These are phyloP conservation scores for Clathrus columnatus DNA, from an alignment of 768 basidiomycete species.

Conservation along the genomic window DNA sequence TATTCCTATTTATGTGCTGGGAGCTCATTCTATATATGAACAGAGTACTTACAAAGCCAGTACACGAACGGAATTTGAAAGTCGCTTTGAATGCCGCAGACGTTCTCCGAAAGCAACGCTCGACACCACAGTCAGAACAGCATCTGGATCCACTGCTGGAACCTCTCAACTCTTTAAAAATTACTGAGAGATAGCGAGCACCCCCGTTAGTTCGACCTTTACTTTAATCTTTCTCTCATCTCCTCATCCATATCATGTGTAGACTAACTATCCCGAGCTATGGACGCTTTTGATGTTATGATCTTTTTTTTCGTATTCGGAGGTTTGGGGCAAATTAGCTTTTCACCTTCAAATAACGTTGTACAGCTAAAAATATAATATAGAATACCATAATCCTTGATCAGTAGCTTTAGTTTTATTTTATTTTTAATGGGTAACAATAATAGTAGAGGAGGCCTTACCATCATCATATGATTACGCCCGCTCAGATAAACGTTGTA, in stretches of 20 bases:
- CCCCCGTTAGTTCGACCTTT: neutral
- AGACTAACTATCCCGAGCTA: too few species aligned
- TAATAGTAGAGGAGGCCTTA: too few species aligned
- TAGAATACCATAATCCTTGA: too few species aligned
- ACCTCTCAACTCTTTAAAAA: neutral
- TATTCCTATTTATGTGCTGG: neutral
- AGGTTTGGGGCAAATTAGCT: too few species aligned
- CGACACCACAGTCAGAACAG: neutral
- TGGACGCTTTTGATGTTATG: too few species aligned
- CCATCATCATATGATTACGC: too few species aligned
- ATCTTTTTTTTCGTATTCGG: too few species aligned
- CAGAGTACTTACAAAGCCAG: conserved; percentile 75
- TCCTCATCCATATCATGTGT: neutral
- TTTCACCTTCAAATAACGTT: too few species aligned
- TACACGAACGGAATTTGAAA: conserved; percentile 46
- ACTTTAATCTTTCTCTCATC: neutral
- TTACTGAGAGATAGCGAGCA: neutral
- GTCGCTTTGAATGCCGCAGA: neutral
- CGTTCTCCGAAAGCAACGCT: neutral
- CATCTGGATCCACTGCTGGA: neutral
- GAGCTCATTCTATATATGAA: neutral
- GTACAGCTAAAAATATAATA: too few species aligned
- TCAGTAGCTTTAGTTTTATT: too few species aligned
- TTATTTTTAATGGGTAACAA: too few species aligned
- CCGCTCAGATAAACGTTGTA: too few species aligned